These are phyloP conservation scores for Tricholoma sp. DNA, from an alignment of 768 basidiomycete species.

Conservation along the genomic window DNA sequence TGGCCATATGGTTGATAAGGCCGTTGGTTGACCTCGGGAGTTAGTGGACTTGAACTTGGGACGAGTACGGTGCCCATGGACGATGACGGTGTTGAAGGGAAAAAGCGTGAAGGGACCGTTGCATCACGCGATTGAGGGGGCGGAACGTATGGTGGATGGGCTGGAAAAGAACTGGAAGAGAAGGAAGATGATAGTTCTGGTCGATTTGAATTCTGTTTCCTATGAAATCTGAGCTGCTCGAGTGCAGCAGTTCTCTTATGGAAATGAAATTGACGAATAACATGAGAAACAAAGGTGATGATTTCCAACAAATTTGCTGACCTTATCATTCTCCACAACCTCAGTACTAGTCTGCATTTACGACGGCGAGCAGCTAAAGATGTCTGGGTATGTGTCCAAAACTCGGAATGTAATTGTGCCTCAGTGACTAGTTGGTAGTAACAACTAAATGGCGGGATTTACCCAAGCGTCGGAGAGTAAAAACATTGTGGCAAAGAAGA, in stretches of 20 bases:
- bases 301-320: slow-evolving; percentile 27
- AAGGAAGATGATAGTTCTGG: slow-evolving; percentile 22
- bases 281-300: slow-evolving; percentile 13
- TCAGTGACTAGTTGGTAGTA: slow-evolving; percentile 23
- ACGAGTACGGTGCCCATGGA: slow-evolving; percentile 59
- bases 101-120: slow-evolving; percentile 61
- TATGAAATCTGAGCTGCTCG: slow-evolving; percentile 43
- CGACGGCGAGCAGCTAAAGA: slow-evolving; percentile 14
- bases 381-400: slow-evolving; percentile 10
- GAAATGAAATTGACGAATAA: slow-evolving; percentile 5
- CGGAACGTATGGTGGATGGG: slow-evolving; percentile 22
- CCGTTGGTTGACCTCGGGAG: slow-evolving; percentile 33
- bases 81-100: slow-evolving; percentile 36
- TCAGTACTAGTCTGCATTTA: slow-evolving; percentile 47
- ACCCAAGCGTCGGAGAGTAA: slow-evolving; percentile 49
- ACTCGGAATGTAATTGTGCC: slow-evolving; percentile 9
- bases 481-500: slow-evolving; percentile 37
- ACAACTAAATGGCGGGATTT: slow-evolving; percentile 17
- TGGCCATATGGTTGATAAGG: slow-evolving; percentile 36
- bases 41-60: slow-evolving; percentile 68
- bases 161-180: slow-evolving; percentile 17
- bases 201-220: slow-evolving; percentile 28
- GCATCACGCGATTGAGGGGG: slow-evolving; percentile 76
- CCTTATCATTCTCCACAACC: slow-evolving; percentile 44
- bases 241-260: slow-evolving; percentile 40